These are phyloP conservation scores for Colletotrichum sp. DNA, from an alignment of 2,329 filamentous ascomycete species.

Conservation along the genomic window DNA sequence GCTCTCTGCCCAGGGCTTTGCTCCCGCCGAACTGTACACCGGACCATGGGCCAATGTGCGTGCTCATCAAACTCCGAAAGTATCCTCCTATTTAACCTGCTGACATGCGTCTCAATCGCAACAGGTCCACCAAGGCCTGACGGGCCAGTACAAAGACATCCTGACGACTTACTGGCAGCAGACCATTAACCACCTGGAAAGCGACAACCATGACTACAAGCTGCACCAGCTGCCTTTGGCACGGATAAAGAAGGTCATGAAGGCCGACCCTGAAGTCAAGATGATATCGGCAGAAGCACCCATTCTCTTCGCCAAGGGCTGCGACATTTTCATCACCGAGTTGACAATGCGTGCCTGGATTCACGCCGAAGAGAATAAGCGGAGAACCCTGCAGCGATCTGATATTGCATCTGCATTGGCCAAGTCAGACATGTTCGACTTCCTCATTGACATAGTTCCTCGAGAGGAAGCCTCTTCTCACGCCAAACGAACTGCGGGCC, in stretches of 20 bases:
- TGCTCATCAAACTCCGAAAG: constrained; percentile 10
- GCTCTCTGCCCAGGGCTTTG: constrained; percentile 87
- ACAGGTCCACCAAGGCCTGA: constrained; percentile 93
- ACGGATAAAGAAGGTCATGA: constrained; percentile 99
- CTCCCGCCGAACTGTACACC: constrained; percentile 91
- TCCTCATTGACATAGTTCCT: constrained; percentile 97
- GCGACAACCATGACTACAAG: constrained; percentile 97
- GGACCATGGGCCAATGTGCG: constrained; percentile 94
- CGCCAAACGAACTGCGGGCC: constrained; percentile 73
- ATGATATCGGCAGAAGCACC: constrained; percentile 99
- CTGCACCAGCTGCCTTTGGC: constrained; percentile 94
- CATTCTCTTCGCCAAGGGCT: constrained; percentile 97
- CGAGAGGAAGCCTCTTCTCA: constrained; percentile 90
- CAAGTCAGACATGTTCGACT: constrained; percentile 99
- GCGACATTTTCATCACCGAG: constrained; percentile 99
- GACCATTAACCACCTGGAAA: constrained; percentile 93
- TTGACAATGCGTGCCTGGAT: constrained; percentile 99
- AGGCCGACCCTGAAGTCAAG: constrained; percentile 98
- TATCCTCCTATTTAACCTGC: neutral
- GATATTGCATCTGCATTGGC: constrained; percentile 95
- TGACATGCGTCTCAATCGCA: neutral
- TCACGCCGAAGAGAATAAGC: constrained; percentile 98
- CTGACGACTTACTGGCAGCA: constrained; percentile 99
- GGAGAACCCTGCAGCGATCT: constrained; percentile 90
- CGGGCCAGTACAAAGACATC: constrained; percentile 93